phyloP scores from a whole-genome alignment of 768 basidiomycete genomes.

The Coprinellus micaceus region DNA sequence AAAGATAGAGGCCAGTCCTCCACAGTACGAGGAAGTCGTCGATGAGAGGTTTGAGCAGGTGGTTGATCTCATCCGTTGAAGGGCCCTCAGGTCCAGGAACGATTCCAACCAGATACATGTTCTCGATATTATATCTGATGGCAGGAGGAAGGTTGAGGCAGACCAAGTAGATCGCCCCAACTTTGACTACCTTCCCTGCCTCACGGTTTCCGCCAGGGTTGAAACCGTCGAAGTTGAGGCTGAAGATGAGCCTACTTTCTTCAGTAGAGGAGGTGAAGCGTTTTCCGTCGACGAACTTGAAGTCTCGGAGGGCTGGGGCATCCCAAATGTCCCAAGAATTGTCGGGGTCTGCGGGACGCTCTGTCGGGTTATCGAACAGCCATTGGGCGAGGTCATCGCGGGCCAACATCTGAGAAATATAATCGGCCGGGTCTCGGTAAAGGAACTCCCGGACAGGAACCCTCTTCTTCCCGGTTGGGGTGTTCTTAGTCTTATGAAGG shows the following conservation, averaged over 20 bases:
- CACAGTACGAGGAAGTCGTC: slow-evolving; percentile 29
- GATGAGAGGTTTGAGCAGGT: slow-evolving; percentile 30
- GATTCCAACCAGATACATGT: slow-evolving; percentile 22
- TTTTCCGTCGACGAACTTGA: neutral
- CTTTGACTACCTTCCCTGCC: slow-evolving; percentile 18
- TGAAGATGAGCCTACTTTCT: slow-evolving; percentile 21
- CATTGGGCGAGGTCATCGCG: no score
- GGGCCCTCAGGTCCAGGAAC: slow-evolving; percentile 22
- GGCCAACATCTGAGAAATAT: no score
- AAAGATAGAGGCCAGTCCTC: slow-evolving; percentile 21
- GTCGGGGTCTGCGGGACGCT: no score
- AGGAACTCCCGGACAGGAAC: no score
- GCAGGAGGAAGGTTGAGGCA: slow-evolving; percentile 30
- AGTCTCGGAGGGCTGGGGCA: neutral
- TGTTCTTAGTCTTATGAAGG: no score
- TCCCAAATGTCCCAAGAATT: slow-evolving; percentile 9
- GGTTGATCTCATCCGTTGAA: slow-evolving; percentile 26
- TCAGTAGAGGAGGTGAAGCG: slow-evolving; percentile 10
- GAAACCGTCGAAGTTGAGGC: slow-evolving; percentile 27
- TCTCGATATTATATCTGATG: slow-evolving; percentile 15
- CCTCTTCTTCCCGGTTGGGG: no score
- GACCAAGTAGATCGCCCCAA: slow-evolving; percentile 22
- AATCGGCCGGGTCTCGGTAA: no score
- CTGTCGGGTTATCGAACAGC: no score
- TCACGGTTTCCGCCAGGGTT: slow-evolving; percentile 26